Conservation (phyloP, 73 alveolate species). For the Symbiodinium natans region DNA sequence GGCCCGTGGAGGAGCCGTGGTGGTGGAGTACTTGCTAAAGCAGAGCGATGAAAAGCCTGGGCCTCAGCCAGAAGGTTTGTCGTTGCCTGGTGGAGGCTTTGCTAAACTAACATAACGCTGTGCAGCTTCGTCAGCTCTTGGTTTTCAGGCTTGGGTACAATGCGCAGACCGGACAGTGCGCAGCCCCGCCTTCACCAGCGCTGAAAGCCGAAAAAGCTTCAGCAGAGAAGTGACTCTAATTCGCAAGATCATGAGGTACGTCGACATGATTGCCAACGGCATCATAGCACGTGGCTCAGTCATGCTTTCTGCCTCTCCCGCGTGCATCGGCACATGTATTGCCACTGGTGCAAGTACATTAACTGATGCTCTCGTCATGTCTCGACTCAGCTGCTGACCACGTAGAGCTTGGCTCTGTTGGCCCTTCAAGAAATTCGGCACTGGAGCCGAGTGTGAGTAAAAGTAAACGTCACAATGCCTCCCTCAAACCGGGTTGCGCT, state of each 20-base stretch:
- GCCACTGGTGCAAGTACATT: too few relatives aligned
- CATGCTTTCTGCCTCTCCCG: too few relatives aligned
- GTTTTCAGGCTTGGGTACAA: slow-evolving; percentile 43
- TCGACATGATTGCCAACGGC: slow-evolving; percentile 95
- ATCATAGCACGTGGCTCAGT: slow-evolving; percentile 91
- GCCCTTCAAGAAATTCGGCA: too few relatives aligned
- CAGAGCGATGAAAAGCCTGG: background rate
- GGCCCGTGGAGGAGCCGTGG: slow-evolving; percentile 73
- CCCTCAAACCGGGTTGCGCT: too few relatives aligned
- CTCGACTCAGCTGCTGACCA: too few relatives aligned
- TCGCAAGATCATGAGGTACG: background rate
- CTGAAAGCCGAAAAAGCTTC: background rate
- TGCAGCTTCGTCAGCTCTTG: background rate
- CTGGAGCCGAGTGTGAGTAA: too few relatives aligned
- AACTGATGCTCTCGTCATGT: too few relatives aligned
- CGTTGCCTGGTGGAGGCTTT: too few relatives aligned
- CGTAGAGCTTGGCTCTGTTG: too few relatives aligned
- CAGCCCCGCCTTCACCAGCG: background rate
- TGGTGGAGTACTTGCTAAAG: slow-evolving; percentile 94
- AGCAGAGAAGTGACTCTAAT: background rate
- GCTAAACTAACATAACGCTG: too few relatives aligned
- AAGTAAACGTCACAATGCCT: too few relatives aligned
- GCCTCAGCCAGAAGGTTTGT: background rate
- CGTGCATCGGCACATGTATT: too few relatives aligned
- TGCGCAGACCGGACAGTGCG: slow-evolving; percentile 40